Base-by-base conservation (phyloP, 208 protist species). In the Wallacemonas sp. region DNA sequence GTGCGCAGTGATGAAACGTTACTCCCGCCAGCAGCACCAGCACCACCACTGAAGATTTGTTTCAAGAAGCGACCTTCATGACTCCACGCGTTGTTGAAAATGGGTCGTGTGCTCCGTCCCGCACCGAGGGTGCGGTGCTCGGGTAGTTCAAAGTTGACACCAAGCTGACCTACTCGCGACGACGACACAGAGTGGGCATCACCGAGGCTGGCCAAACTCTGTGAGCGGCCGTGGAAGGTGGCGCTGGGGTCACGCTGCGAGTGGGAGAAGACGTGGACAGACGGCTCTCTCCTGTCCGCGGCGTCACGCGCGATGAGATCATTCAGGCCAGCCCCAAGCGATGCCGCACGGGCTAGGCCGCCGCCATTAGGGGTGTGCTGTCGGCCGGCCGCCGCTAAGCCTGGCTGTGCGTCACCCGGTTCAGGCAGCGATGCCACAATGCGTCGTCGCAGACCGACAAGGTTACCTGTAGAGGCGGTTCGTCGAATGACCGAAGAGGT, bases 21-120 rank as follows among this genome's bases (percentile, higher is more conserved):
- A n/a, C 56, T 62, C n/a, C 22, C 5, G 30, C 12, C 19, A 8
- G 17, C 44, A 22, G 17, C 44, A 49, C 44, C 44, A 22, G 17
- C 44, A 22, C 51, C 28, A 41, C 9, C 30, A 8, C 17, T 41
- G 55, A 75, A 79, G 41, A 62, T 33, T 1, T 54, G 64, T 45
- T 67, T 68, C 14, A 75, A 27, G 15, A 82, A 68, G 1, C 53
- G 44, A 6, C 58, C 55, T 21, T 82, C 77, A 58, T 82, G 71
- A 2, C 36, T 42, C 77, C 77, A 82, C 6, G 75, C 33, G 49
- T 79, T 70, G 61, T 75, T 44, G n/a, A 58, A 38, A 9, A 58
- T 58, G 30, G 51, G 51, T 2, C 51, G 28, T 4, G 24, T 58
- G 51, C 28, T 58, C 19, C 28, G 26, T 19, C 28, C 51, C 3